phyloP scores from a whole-genome alignment of 2,329 filamentous ascomycete species.

The Albophoma yamanashiensis region DNA sequence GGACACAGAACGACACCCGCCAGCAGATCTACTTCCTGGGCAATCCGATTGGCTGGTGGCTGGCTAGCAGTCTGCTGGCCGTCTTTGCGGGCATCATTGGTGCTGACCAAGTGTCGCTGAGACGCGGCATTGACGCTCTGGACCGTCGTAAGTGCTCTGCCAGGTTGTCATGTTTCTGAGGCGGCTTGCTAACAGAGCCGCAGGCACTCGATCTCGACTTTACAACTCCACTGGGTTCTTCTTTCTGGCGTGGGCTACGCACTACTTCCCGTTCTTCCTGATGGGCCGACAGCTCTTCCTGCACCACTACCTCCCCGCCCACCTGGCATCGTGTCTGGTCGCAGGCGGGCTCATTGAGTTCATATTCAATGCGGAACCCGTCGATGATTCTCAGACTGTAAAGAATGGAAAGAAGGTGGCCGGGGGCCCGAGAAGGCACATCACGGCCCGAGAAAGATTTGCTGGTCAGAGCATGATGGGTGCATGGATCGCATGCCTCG shows the following conservation, averaged over 20 bases:
- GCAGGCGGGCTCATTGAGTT: conserved; percentile 90
- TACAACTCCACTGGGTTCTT: conserved; percentile 99
- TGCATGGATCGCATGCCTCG: conserved; percentile 67
- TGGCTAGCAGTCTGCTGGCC: conserved; percentile 81
- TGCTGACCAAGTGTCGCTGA: conserved; percentile 86
- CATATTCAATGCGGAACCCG: conserved; percentile 82
- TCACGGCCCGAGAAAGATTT: conserved; percentile 74
- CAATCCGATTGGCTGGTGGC: conserved; percentile 96
- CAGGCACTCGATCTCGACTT: conserved; percentile 80
- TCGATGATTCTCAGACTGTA: conserved; percentile 31
- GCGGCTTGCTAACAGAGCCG: conserved; percentile 16
- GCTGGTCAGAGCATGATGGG: conserved; percentile 65
- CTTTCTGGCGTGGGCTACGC: conserved; percentile 94
- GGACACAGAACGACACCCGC: conserved; percentile 90
- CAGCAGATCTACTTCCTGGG: conserved; percentile 98
- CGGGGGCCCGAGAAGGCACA: conserved; percentile 41
- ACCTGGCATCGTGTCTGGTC: conserved; percentile 82
- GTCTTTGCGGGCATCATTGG: conserved; percentile 87
- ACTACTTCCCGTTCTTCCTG: conserved; percentile 95
- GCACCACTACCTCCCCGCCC: conserved; percentile 93
- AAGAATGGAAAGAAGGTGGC: conserved; percentile 32
- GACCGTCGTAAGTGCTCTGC: conserved; percentile 66
- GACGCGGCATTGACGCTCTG: conserved; percentile 85
- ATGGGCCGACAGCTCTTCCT: conserved; percentile 98
- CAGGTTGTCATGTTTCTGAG: background rate